phyloP scores from a whole-genome alignment of 2,329 filamentous ascomycete species.

The Celoporthe dispersa region DNA sequence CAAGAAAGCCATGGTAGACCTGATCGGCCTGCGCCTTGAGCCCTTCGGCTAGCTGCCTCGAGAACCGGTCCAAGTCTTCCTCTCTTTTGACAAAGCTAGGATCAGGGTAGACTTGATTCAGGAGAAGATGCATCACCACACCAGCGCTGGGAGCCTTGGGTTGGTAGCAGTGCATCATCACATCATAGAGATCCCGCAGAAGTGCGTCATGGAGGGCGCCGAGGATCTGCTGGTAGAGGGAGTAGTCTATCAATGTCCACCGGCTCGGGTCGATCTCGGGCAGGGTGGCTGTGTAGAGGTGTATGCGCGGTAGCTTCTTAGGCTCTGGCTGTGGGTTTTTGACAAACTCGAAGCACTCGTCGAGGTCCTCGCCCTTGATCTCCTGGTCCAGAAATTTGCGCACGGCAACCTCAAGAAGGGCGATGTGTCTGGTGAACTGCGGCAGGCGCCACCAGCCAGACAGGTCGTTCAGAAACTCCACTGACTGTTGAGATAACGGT shows the following conservation, averaged over 20 bases:
- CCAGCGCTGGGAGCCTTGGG: constrained; percentile 82
- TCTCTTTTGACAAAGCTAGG: constrained; percentile 72
- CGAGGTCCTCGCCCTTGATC: constrained; percentile 78
- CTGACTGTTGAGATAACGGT: constrained; percentile 75
- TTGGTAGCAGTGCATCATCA: constrained; percentile 88
- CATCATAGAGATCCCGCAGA: constrained; percentile 83
- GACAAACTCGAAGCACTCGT: constrained; percentile 79
- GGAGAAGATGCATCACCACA: constrained; percentile 77
- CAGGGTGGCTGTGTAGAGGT: constrained; percentile 55
- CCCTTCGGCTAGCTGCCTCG: constrained; percentile 71
- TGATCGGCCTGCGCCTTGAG: constrained; percentile 74
- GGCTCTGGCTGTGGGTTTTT: constrained; percentile 72
- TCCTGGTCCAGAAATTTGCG: constrained; percentile 87
- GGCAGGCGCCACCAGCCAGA: constrained; percentile 89
- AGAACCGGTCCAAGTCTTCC: constrained; percentile 74
- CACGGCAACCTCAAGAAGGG: constrained; percentile 82
- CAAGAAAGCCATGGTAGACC: constrained; percentile 79
- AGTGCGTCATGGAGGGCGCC: constrained; percentile 78
- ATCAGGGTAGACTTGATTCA: constrained; percentile 81
- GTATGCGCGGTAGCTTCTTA: constrained; percentile 65
- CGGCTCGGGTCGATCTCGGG: constrained; percentile 60
- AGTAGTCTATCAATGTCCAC: constrained; percentile 73
- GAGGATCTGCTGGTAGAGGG: constrained; percentile 75
- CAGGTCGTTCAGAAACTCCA: constrained; percentile 83
- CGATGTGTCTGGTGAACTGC: constrained; percentile 75